These are phyloP conservation scores for Podospora pseudopauciseta DNA, from an alignment of 495 filamentous ascomycete species.

Conservation along the genomic window DNA sequence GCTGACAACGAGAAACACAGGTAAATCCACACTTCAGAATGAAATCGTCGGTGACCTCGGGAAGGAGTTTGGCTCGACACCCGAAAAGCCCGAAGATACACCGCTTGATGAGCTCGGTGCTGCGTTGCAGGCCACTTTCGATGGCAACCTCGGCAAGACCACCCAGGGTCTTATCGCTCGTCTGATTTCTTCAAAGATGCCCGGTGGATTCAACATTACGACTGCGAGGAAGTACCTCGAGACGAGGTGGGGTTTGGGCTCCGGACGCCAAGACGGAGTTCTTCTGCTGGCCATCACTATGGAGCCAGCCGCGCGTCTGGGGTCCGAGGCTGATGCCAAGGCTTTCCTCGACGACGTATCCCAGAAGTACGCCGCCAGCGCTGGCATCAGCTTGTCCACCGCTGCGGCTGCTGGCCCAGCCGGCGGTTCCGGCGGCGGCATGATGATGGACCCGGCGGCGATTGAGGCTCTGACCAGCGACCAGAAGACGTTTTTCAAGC, in stretches of 20 bases:
- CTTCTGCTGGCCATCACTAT: slow-evolving; percentile 85
- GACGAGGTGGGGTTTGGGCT: slow-evolving; percentile 83
- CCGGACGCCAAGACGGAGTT: slow-evolving; percentile 88
- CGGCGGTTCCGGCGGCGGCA: slow-evolving; percentile 66
- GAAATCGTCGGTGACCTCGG: slow-evolving; percentile 94
- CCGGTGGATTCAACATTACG: slow-evolving; percentile 98
- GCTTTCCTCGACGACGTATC: slow-evolving; percentile 79
- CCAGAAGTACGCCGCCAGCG: slow-evolving; percentile 83
- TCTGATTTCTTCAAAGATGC: slow-evolving; percentile 98
- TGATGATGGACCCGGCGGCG: slow-evolving; percentile 99
- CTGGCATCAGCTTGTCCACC: slow-evolving; percentile 80
- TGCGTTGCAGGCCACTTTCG: slow-evolving; percentile 95
- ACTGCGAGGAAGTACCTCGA: slow-evolving; percentile 89
- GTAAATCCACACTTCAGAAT: slow-evolving; percentile 96
- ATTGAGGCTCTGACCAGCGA: slow-evolving; percentile 97
- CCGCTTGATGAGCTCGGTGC: slow-evolving; percentile 93
- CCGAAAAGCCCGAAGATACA: slow-evolving; percentile 97
- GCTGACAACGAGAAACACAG: slow-evolving; percentile 40
- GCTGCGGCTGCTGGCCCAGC: slow-evolving; percentile 69
- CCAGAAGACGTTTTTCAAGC: slow-evolving; percentile 90
- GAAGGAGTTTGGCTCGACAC: slow-evolving; percentile 97
- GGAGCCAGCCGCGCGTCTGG: slow-evolving; percentile 85
- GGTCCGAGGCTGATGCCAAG: slow-evolving; percentile 86
- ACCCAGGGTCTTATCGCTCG: slow-evolving; percentile 90
- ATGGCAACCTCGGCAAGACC: slow-evolving; percentile 96